Conservation (phyloP, 2,329 filamentous ascomycete species). For the Hymenoscyphus fructigenus region DNA sequence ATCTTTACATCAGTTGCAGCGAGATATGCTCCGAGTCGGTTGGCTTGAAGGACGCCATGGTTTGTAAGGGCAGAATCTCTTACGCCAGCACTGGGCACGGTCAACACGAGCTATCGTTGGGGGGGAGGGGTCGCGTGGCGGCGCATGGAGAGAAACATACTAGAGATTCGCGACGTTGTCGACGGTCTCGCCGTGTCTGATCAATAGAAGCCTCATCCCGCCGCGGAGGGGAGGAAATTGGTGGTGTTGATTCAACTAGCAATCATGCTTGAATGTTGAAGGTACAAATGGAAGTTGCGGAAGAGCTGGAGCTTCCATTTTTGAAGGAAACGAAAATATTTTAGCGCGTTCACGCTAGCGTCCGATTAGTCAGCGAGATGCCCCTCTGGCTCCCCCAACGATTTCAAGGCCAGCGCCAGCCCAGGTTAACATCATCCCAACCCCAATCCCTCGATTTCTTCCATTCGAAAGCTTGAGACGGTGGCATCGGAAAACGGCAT, state of each 20-base stretch:
- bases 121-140: neutral
- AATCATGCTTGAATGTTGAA: conserved; percentile 21
- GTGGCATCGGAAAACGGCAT: neutral
- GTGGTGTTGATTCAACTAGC: conserved; percentile 22
- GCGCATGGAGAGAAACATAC: conserved; percentile 46
- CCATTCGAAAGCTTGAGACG: neutral
- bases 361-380: neutral
- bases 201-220: conserved; percentile 67
- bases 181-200: conserved; percentile 87
- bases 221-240: conserved; percentile 24
- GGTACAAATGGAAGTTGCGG: neutral
- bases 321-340: conserved; percentile 3
- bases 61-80: conserved; percentile 79
- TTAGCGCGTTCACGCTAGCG: neutral
- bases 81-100: conserved; percentile 63
- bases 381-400: too few relatives aligned
- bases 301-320: neutral
- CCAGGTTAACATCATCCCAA: neutral
- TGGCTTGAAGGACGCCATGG: conserved; percentile 79
- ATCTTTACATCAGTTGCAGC: conserved; percentile 62
- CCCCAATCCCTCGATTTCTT: neutral
- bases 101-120: conserved; percentile 17
- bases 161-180: conserved; percentile 81
- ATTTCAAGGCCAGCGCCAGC: too few relatives aligned
- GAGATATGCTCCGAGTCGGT: conserved; percentile 66